A percentile compares a stretch with the other conserved stretches of the same genome.
Conservation (phyloP, 202 grass and related monocot species). For the Brachypodium distachyon region DNA sequence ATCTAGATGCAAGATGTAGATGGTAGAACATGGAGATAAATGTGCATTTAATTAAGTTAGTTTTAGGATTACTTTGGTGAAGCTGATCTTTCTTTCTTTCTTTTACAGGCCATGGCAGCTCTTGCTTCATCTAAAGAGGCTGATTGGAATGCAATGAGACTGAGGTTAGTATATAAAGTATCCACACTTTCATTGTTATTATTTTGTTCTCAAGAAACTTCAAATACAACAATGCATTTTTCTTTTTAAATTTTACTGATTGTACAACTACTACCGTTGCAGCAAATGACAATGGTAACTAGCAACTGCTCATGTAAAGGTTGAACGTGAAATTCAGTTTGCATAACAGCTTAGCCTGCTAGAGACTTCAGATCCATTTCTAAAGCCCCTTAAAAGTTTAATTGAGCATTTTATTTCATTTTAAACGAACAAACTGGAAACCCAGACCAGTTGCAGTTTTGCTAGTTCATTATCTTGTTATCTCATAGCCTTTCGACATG, state of each 20-base stretch:
- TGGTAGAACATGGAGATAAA: background rate
- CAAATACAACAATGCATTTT: background rate
- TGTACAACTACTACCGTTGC: background rate
- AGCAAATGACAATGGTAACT: background rate
- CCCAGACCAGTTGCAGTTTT: background rate
- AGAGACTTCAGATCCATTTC: background rate
- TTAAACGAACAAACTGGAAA: background rate
- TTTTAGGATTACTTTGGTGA: background rate
- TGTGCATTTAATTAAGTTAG: background rate
- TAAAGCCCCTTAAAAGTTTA: background rate
- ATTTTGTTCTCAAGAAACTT: background rate
- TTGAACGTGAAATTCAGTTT: background rate
- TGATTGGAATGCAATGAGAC: conserved; percentile 78
- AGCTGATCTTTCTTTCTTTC: conserved; percentile 12
- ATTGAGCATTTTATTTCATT: background rate
- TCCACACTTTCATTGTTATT: background rate
- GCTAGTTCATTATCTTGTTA: background rate
- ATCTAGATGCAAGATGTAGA: background rate
- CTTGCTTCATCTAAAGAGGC: conserved; percentile 93
- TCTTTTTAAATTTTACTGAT: background rate
- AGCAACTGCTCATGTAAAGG: background rate
- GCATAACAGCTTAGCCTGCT: background rate
- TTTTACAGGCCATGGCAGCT: conserved; percentile 88
- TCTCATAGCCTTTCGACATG: background rate
- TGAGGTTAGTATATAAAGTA: conserved; percentile 46